phyloP scores from a whole-genome alignment of 176 grass and related monocot genomes.

The Eremochloa ophiuroides region DNA sequence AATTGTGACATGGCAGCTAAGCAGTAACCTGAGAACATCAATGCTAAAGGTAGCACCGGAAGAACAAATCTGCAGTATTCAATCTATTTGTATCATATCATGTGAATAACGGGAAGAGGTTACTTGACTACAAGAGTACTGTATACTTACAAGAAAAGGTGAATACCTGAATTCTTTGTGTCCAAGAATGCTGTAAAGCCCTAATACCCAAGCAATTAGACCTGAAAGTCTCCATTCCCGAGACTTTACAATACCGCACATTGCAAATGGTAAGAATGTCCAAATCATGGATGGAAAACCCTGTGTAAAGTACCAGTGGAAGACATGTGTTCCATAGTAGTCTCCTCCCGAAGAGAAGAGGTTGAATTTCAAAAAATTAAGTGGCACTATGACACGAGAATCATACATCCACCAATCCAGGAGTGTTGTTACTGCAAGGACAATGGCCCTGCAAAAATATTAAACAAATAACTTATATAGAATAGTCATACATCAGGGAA shows the following conservation, averaged over 20 bases:
- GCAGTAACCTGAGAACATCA: conserved; percentile 89
- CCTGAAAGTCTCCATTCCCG: conserved; percentile 71
- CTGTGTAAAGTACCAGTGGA: conserved; percentile 93
- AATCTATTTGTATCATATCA: conserved; percentile 8
- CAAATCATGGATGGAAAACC: conserved; percentile 92
- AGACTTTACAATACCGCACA: conserved; percentile 61
- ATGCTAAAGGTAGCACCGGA: conserved; percentile 74
- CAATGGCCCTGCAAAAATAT: conserved; percentile 49
- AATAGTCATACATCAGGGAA: neutral
- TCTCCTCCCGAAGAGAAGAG: conserved; percentile 91
- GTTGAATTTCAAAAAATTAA: conserved; percentile 95
- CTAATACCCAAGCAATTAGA: conserved; percentile 80
- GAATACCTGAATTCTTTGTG: conserved; percentile 96
- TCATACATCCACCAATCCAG: conserved; percentile 82
- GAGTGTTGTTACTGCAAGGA: conserved; percentile 64
- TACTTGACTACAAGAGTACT: neutral
- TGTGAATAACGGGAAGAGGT: neutral
- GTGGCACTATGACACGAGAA: conserved; percentile 65
- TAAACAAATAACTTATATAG: neutral
- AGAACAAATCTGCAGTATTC: conserved; percentile 77
- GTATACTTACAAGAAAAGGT: conserved; percentile 19
- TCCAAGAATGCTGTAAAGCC: conserved; percentile 86
- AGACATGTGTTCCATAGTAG: conserved; percentile 85
- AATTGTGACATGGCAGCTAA: conserved; percentile 52
- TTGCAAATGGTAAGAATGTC: conserved; percentile 74